Conservation (phyloP, 441 rosid species). For the Corymbia citriodora region DNA sequence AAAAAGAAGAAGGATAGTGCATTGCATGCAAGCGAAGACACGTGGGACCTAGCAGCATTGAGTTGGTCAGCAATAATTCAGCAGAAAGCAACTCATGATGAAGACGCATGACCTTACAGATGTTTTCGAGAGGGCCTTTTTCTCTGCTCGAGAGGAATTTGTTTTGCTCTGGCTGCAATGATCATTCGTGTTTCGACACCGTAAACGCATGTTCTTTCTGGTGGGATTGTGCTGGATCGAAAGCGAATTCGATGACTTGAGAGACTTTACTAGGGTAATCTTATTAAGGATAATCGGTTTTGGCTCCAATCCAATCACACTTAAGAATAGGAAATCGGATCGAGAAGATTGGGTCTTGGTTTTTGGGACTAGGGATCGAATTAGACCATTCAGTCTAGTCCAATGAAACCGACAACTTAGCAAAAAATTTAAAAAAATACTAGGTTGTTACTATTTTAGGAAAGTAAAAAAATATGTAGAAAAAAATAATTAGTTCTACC, state of each 20-base stretch:
- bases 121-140: neutral
- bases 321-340: too few species aligned
- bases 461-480: too few species aligned
- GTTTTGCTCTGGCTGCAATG: neutral
- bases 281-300: too few species aligned
- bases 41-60: neutral
- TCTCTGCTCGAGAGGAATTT: neutral
- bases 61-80: neutral
- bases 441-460: too few species aligned
- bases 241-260: neutral
- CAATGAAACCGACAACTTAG: too few species aligned
- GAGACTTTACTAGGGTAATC: neutral
- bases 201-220: neutral
- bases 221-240: neutral
- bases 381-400: too few species aligned
- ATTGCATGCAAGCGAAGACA: neutral
- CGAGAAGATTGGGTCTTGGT: too few species aligned
- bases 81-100: neutral
- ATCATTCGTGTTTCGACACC: neutral
- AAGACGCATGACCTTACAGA: neutral
- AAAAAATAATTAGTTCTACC: too few species aligned
- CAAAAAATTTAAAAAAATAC: too few species aligned
- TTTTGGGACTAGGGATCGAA: too few species aligned
- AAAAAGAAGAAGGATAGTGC: neutral
- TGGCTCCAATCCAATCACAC: too few species aligned